These are phyloP conservation scores for Phylloporus sp. DNA, from an alignment of 768 basidiomycete species.

Conservation along the genomic window DNA sequence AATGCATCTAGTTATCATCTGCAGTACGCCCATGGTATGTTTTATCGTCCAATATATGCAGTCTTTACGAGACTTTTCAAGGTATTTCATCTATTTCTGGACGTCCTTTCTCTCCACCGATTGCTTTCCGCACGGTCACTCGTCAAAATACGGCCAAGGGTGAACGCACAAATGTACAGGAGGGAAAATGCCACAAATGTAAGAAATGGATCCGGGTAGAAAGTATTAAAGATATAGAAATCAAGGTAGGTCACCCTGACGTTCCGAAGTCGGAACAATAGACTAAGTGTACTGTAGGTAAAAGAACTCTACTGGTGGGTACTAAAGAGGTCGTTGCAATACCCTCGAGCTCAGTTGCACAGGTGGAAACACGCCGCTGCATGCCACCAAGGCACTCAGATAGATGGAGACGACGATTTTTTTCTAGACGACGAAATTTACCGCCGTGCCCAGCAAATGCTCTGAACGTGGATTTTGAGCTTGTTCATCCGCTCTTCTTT, in stretches of 20 bases:
- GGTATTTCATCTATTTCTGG: constrained; percentile 70
- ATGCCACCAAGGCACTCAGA: constrained; percentile 60
- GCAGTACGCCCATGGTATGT: constrained; percentile 73
- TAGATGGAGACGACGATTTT: constrained; percentile 55
- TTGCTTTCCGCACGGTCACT: constrained; percentile 48
- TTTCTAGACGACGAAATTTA: constrained; percentile 53
- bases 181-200: constrained; percentile 81
- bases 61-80: constrained; percentile 24
- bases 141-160: constrained; percentile 51
- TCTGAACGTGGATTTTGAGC: neutral
- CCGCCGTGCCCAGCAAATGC: constrained; percentile 17
- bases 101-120: constrained; percentile 74
- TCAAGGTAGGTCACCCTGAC: constrained; percentile 47
- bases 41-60: neutral
- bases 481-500: neutral
- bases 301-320: constrained; percentile 74
- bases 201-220: constrained; percentile 67
- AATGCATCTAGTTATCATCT: constrained; percentile 62
- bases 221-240: constrained; percentile 68
- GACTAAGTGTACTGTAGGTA: constrained; percentile 39
- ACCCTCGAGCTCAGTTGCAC: constrained; percentile 5
- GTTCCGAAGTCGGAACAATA: neutral
- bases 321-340: neutral
- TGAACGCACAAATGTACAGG: constrained; percentile 54
- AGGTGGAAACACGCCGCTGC: constrained; percentile 85